These are phyloP conservation scores for Cyberlindnera japonica DNA, from an alignment of 805 yeast genomes.

Conservation along the genomic window DNA sequence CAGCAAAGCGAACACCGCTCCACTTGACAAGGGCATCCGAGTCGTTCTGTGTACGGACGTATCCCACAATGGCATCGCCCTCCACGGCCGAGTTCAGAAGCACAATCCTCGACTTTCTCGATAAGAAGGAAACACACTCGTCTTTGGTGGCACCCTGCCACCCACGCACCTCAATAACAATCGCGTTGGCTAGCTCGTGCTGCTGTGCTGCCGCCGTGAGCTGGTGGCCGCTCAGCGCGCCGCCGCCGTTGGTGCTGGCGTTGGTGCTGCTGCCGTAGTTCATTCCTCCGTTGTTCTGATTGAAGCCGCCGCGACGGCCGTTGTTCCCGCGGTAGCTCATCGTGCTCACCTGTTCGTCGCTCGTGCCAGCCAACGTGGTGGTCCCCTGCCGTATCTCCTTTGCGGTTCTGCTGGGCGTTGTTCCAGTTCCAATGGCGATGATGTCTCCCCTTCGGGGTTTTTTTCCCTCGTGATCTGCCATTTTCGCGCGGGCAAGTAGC, in stretches of 20 bases:
- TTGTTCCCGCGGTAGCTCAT: constrained; percentile 14
- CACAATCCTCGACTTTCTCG: constrained; percentile 58
- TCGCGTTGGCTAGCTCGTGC: constrained; percentile 27
- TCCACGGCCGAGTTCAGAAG: constrained; percentile 52
- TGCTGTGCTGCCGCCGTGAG: constrained; percentile 17
- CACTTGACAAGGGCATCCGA: constrained; percentile 57
- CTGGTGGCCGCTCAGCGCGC: constrained; percentile 14
- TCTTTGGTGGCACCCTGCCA: constrained; percentile 79
- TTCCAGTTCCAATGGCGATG: too few relatives aligned
- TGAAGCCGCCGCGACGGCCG: constrained; percentile 9
- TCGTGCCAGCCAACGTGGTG: too few relatives aligned
- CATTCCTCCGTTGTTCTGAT: constrained; percentile 7
- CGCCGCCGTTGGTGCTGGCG: constrained; percentile 1
- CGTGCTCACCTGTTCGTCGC: too few relatives aligned
- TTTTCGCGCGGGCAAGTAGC: neutral
- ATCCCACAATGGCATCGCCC: constrained; percentile 56
- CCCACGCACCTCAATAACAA: constrained; percentile 61
- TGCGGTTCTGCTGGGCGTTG: too few relatives aligned
- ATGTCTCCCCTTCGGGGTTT: too few relatives aligned
- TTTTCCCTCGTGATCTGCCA: too few relatives aligned
- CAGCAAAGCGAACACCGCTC: constrained; percentile 82
- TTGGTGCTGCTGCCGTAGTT: neutral
- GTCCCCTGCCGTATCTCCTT: too few relatives aligned
- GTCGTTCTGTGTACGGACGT: constrained; percentile 50
- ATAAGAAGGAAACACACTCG: constrained; percentile 65